phyloP scores from a whole-genome alignment of 257 asterid genomes.

The Fraxinus pennsylvanica region DNA sequence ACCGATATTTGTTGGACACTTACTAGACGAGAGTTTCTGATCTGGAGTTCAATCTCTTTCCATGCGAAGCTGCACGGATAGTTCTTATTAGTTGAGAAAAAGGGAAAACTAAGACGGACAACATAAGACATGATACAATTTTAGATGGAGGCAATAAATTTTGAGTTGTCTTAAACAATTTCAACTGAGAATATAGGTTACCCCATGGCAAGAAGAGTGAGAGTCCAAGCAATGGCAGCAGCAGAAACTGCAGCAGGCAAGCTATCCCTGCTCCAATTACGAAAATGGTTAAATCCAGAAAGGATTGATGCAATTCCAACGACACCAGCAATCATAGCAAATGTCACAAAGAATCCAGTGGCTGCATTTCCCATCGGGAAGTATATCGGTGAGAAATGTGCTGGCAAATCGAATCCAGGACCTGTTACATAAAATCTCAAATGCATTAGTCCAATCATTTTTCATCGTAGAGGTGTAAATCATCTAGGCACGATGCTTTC shows the following conservation, averaged over 20 bases:
- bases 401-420: constrained; percentile 63
- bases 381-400: constrained; percentile 81
- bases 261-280: constrained; percentile 61
- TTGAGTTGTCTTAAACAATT: too few species aligned
- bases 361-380: constrained; percentile 95
- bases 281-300: constrained; percentile 64
- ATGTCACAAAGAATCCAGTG: constrained; percentile 81
- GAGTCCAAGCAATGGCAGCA: constrained; percentile 78
- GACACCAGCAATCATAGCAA: constrained; percentile 76
- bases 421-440: constrained; percentile 39
- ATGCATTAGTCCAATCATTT: background rate
- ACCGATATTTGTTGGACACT: constrained; percentile 28
- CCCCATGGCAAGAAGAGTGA: constrained; percentile 96
- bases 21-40: constrained; percentile 74
- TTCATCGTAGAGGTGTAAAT: background rate
- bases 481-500: too few species aligned
- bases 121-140: background rate
- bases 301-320: constrained; percentile 72
- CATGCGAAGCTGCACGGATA: constrained; percentile 65
- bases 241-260: constrained; percentile 64
- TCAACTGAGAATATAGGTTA: constrained; percentile 19
- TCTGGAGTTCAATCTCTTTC: constrained; percentile 63
- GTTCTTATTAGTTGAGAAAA: background rate
- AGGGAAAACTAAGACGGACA: background rate
- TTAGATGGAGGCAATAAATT: too few species aligned